A percentile compares a stretch with the other conserved stretches of the same genome.
Evolutionary conservation across 768 basidiomycete species (phyloP).

Genomic region (Coprinopsis strossmayeri): DNA sequence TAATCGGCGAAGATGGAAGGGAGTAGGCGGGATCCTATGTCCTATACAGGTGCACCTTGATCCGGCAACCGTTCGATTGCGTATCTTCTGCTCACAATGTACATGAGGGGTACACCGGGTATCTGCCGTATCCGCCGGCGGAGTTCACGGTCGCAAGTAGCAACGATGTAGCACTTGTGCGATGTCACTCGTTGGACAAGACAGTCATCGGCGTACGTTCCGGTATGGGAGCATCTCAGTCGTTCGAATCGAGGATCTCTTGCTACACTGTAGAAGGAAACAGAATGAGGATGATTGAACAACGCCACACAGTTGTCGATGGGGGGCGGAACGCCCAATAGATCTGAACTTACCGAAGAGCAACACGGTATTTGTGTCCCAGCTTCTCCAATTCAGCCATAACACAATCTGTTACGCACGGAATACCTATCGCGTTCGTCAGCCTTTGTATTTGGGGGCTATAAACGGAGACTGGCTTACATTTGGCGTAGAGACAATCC

Average conservation of each 20-base stretch:
- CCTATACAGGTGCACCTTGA: constrained; percentile 52
- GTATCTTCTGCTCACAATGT: constrained; percentile 87
- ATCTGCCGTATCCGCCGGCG: constrained; percentile 88
- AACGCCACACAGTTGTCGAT: no score
- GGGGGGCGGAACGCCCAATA: no score
- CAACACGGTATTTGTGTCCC: constrained; percentile 91
- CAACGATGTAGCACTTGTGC: constrained; percentile 95
- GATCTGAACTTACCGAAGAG: constrained; percentile 63
- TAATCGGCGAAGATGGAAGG: no score
- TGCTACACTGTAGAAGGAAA: constrained; percentile 83
- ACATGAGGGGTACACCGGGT: constrained; percentile 94
- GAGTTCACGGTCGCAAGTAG: constrained; percentile 95
- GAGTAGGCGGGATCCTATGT: neutral
- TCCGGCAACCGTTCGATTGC: constrained; percentile 95
- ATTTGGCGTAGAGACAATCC: constrained; percentile 98
- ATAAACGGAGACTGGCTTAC: constrained; percentile 33
- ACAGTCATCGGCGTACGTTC: constrained; percentile 99
- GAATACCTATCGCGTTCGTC: constrained; percentile 72
- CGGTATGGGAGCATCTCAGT: constrained; percentile 83
- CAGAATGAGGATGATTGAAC: no score
- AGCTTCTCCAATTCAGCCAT: constrained; percentile 98
- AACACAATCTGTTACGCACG: constrained; percentile 98
- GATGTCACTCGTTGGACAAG: constrained; percentile 92
- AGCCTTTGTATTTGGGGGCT: no score
- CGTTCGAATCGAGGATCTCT: constrained; percentile 97